Evolutionary conservation across 345 rosid genomes (phyloP).

Genomic region (Microthlaspi erraticum): DNA sequence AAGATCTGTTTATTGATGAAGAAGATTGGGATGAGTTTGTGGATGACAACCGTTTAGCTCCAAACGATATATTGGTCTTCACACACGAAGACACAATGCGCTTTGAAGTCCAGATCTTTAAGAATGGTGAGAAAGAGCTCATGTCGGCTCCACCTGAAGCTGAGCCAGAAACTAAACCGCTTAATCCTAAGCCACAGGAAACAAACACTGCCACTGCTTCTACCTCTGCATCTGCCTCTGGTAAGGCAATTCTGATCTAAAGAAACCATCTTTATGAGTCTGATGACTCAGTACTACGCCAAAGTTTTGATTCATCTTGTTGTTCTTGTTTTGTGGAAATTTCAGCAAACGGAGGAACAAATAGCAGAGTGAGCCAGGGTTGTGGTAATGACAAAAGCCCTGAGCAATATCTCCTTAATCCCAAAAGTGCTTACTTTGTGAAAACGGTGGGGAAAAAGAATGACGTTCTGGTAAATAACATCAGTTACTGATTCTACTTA

Average conservation of each 20-base stretch:
- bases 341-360: conserved; percentile 25
- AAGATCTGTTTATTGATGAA: conserved; percentile 23
- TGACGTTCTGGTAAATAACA: conserved; percentile 22
- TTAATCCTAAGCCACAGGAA: background rate
- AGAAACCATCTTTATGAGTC: background rate
- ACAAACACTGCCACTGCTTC: conserved; percentile 9
- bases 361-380: background rate
- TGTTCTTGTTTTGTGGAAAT: background rate
- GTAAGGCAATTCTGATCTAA: conserved; percentile 24
- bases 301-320: conserved; percentile 13
- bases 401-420: conserved; percentile 27
- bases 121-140: conserved; percentile 25
- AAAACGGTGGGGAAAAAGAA: conserved; percentile 9
- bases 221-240: background rate
- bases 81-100: conserved; percentile 12
- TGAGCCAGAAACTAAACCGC: conserved; percentile 19
- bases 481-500: background rate
- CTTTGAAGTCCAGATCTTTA: conserved; percentile 17
- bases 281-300: background rate
- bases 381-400: conserved; percentile 26
- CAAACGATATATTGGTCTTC: conserved; percentile 5
- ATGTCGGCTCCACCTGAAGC: background rate
- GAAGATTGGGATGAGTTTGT: conserved; percentile 45
- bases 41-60: conserved; percentile 22
- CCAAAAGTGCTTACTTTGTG: conserved; percentile 26